A percentile compares a stretch with the other conserved stretches of the same genome.
phyloP scores from a whole-genome alignment of 148 eudicot genomes.

The Arbutus unedo region DNA sequence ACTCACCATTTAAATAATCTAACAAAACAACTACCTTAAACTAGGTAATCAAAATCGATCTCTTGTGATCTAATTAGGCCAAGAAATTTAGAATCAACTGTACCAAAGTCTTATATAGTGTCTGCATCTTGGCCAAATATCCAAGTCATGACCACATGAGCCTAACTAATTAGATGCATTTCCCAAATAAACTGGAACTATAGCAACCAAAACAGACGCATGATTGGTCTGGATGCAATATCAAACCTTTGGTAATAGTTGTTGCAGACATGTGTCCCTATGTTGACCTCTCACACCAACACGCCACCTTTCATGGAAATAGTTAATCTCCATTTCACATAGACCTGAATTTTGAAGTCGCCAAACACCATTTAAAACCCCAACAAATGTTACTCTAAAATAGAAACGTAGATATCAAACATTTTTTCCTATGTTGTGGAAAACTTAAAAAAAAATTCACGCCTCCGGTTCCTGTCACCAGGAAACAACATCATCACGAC shows the following conservation, averaged over 20 bases:
- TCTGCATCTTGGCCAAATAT: background rate
- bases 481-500: no score
- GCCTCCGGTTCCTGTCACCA: no score
- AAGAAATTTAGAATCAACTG: background rate
- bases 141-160: background rate
- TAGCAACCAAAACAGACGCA: background rate
- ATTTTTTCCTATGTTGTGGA: no score
- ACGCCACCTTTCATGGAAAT: background rate
- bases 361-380: background rate
- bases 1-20: background rate
- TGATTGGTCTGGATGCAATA: background rate
- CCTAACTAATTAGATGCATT: slow-evolving; percentile 1
- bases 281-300: background rate
- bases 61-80: background rate
- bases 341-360: no score
- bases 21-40: background rate
- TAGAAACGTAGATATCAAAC: no score
- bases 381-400: background rate
- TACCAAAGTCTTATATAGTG: background rate
- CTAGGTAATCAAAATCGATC: no score
- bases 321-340: no score
- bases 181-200: background rate
- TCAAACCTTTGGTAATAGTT: background rate
- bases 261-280: background rate
- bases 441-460: no score